Conservation (phyloP, 805 yeast species). For the Blastobotrys americana region DNA sequence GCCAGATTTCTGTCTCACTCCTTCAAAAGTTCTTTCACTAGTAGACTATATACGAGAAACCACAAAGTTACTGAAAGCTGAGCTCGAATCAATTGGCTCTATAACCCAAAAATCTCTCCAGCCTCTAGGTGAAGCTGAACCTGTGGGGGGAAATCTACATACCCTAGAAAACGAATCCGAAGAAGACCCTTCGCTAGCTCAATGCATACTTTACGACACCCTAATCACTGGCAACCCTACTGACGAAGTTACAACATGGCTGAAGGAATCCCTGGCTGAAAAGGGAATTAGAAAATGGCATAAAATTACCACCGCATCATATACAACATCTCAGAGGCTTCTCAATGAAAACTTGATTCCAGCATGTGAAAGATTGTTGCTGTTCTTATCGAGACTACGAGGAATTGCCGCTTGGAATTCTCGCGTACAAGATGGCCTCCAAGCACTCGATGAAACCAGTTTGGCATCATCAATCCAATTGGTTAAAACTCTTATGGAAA, state of each 20-base stretch:
- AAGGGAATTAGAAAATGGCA: conserved; percentile 45
- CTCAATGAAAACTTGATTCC: conserved; percentile 42
- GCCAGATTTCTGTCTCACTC: conserved; percentile 30
- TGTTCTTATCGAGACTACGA: conserved; percentile 38
- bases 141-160: too few relatives aligned
- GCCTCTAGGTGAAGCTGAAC: conserved; percentile 18
- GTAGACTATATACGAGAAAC: conserved; percentile 30
- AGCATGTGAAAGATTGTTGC: conserved; percentile 41
- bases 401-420: conserved; percentile 40
- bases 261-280: conserved; percentile 51
- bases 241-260: conserved; percentile 39
- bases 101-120: conserved; percentile 18
- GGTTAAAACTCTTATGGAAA: conserved; percentile 7
- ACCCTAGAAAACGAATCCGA: conserved; percentile 23
- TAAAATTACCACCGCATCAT: conserved; percentile 37
- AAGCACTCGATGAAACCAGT: conserved; percentile 14
- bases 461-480: conserved; percentile 6
- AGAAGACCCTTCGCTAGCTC: conserved; percentile 22
- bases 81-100: conserved; percentile 28
- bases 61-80: conserved; percentile 23
- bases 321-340: conserved; percentile 37
- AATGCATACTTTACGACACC: conserved; percentile 33
- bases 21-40: conserved; percentile 33
- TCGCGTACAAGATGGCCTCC: conserved; percentile 13
- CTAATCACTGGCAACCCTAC: conserved; percentile 45